These are phyloP conservation scores for Calonectria pseudoturangicola DNA, from an alignment of 2,329 filamentous ascomycete species.

Conservation along the genomic window DNA sequence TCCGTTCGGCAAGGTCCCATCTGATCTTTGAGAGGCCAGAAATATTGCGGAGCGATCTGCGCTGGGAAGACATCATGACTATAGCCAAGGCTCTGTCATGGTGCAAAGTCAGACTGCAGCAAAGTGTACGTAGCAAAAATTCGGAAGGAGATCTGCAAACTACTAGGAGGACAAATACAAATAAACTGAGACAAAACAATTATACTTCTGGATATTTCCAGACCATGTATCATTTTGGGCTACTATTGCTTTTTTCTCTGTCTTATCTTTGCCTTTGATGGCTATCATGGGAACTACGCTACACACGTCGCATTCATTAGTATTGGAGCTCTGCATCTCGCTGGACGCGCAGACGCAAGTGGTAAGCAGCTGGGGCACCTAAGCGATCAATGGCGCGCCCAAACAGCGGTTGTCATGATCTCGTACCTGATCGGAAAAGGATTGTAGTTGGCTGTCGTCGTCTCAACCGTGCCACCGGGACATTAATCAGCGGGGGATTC, in stretches of 20 bases:
- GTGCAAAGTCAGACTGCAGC: no score
- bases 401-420: not conserved
- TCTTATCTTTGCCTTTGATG: not conserved
- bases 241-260: not conserved
- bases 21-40: constrained; percentile 9
- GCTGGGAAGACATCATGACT: not conserved
- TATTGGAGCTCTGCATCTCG: not conserved
- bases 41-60: constrained; percentile 18
- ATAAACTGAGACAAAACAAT: not conserved
- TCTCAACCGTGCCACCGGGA: constrained; percentile 16
- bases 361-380: not conserved
- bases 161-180: not conserved
- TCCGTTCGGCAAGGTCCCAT: not conserved
- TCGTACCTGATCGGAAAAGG: constrained; percentile 17
- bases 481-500: constrained; percentile 33
- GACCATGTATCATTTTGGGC: not conserved
- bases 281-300: not conserved
- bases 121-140: not conserved
- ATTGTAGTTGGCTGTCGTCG: not conserved
- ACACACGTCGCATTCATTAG: not conserved
- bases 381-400: not conserved
- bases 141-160: not conserved
- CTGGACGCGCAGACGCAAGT: not conserved
- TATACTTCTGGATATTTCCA: not conserved
- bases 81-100: not conserved